Evolutionary conservation across 1,284 basidiomycete genomes (phyloP).

Genomic region (Sanghuangporus sanghuang): DNA sequence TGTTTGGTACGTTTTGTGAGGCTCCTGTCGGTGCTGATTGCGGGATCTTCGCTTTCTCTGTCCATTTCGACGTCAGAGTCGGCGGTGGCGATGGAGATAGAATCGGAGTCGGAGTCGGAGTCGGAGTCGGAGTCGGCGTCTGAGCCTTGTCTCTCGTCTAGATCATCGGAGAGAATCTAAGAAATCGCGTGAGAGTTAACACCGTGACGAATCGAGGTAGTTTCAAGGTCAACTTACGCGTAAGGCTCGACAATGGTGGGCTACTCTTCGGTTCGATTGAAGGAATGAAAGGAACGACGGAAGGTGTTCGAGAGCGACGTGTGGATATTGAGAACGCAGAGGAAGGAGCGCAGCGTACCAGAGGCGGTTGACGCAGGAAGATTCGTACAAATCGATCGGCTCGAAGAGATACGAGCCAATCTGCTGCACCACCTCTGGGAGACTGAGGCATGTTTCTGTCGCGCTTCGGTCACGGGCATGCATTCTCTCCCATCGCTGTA

Average conservation of each 20-base stretch:
- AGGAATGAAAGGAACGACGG: slow-evolving; percentile 9
- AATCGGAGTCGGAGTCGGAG: not conserved
- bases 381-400: slow-evolving; percentile 4
- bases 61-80: not conserved
- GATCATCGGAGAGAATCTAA: slow-evolving; percentile 1
- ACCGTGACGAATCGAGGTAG: not conserved
- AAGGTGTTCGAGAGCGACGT: not conserved
- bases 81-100: not conserved
- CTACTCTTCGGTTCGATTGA: slow-evolving; percentile 5
- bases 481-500: not conserved
- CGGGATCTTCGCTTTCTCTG: not conserved
- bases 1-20: not conserved
- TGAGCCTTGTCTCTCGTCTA: not conserved
- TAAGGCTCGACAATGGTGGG: slow-evolving; percentile 6
- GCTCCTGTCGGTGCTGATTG: not conserved
- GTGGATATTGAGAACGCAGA: slow-evolving; percentile 2
- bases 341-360: slow-evolving; percentile 8
- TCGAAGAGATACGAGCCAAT: slow-evolving; percentile 7
- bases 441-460: not conserved
- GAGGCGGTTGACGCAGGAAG: slow-evolving; percentile 6
- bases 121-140: not conserved
- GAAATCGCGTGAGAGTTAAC: not conserved
- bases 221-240: not conserved
- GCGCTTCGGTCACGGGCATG: not conserved
- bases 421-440: slow-evolving; percentile 11